Conservation (phyloP, 2,329 filamentous ascomycete genomes). For the Xenosphaeropsis pyriputrescens region DNA sequence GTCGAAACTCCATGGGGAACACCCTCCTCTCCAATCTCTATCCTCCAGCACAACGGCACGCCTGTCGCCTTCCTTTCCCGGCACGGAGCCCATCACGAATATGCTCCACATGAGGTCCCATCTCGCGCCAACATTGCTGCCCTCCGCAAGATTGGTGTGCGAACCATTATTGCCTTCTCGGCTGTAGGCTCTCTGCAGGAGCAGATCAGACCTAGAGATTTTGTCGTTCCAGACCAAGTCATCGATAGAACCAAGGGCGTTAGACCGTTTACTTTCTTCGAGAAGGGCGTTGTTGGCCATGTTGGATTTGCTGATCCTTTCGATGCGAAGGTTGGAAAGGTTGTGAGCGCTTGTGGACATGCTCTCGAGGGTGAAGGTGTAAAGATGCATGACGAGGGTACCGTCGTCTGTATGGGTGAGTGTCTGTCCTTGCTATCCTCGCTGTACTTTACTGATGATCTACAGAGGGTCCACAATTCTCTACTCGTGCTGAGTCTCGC, state of each 20-base stretch:
- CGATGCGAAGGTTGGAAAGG: conserved; percentile 66
- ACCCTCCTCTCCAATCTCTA: conserved; percentile 62
- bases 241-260: conserved; percentile 29
- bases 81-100: conserved; percentile 78
- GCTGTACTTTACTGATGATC: not conserved
- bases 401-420: conserved; percentile 81
- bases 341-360: conserved; percentile 14
- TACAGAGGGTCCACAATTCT: conserved; percentile 92
- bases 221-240: conserved; percentile 88
- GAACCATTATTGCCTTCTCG: conserved; percentile 85
- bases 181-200: conserved; percentile 89
- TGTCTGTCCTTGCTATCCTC: conserved; percentile 7
- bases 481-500: conserved; percentile 86
- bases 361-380: conserved; percentile 73
- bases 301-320: conserved; percentile 96
- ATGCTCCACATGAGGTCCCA: conserved; percentile 90
- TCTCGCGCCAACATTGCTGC: conserved; percentile 95
- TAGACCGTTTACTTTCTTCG: conserved; percentile 91
- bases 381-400: conserved; percentile 69
- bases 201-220: conserved; percentile 89
- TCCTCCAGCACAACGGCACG: conserved; percentile 73
- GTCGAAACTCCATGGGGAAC: conserved; percentile 77
- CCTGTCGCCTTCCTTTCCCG: conserved; percentile 88
- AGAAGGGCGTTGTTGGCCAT: conserved; percentile 81
- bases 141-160: conserved; percentile 77